phyloP scores from a whole-genome alignment of 352 stramenopile species.

The Lagenidium giganteum region DNA sequence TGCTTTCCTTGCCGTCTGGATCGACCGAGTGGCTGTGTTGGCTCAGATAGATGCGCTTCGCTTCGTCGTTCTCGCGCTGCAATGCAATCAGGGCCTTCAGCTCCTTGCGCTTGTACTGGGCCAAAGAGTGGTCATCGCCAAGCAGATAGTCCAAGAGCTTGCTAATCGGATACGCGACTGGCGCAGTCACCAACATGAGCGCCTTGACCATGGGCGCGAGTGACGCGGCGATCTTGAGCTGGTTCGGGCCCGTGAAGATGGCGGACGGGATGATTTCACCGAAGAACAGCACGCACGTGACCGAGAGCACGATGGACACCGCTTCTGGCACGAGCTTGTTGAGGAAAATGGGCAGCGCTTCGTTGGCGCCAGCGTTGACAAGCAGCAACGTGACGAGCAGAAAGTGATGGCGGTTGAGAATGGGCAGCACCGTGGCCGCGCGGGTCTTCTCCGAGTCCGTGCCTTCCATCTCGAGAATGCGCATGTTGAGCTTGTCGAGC shows the following conservation, averaged over 20 bases:
- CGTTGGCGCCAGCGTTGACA: slow-evolving; percentile 92
- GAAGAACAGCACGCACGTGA: slow-evolving; percentile 94
- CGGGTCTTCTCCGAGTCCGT: slow-evolving; percentile 63
- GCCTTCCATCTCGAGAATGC: slow-evolving; percentile 76
- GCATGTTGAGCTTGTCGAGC: slow-evolving; percentile 77
- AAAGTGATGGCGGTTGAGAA: slow-evolving; percentile 90
- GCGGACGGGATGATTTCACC: slow-evolving; percentile 96
- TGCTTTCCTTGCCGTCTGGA: slow-evolving; percentile 8
- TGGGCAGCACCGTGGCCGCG: slow-evolving; percentile 73
- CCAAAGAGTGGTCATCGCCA: slow-evolving; percentile 68
- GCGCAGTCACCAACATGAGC: slow-evolving; percentile 83
- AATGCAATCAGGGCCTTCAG: slow-evolving; percentile 86
- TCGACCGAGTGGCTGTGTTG: slow-evolving; percentile 11
- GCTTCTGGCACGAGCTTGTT: slow-evolving; percentile 83
- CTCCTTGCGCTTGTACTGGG: slow-evolving; percentile 87
- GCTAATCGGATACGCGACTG: slow-evolving; percentile 90
- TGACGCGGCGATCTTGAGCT: slow-evolving; percentile 83
- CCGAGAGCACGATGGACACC: slow-evolving; percentile 93
- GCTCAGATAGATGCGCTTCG: slow-evolving; percentile 25
- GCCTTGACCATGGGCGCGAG: slow-evolving; percentile 83
- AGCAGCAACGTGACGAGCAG: slow-evolving; percentile 94
- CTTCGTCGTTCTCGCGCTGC: slow-evolving; percentile 46
- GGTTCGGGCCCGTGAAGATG: slow-evolving; percentile 93
- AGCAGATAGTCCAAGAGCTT: slow-evolving; percentile 87
- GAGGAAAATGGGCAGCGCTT: slow-evolving; percentile 93